Percentiles rank a stretch among this genome's conserved stretches.
These are phyloP conservation scores for Cercospora sojina DNA, from an alignment of 2,329 filamentous ascomycete genomes.

Conservation along the genomic window DNA sequence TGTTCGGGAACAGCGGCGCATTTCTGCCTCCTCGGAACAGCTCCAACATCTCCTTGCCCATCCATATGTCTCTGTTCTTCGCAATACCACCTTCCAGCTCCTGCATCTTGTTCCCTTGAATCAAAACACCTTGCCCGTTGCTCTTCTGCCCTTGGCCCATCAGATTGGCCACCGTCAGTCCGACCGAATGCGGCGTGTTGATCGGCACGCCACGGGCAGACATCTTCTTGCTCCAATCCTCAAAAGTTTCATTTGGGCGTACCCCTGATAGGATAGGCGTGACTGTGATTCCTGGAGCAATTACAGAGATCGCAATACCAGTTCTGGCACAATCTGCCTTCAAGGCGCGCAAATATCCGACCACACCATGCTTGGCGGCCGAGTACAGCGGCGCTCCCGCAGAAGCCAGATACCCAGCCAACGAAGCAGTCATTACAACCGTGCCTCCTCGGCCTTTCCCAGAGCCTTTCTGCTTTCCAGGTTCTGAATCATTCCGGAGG, in stretches of 20 bases:
- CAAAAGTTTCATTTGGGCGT: constrained; percentile 37
- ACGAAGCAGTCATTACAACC: constrained; percentile 50
- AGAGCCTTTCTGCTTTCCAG: constrained; percentile 23
- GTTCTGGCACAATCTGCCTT: constrained; percentile 51
- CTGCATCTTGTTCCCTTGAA: constrained; percentile 41
- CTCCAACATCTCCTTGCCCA: constrained; percentile 53
- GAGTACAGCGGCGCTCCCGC: constrained; percentile 51
- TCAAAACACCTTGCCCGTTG: constrained; percentile 49
- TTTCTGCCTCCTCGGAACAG: constrained; percentile 49
- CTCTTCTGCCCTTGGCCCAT: constrained; percentile 45
- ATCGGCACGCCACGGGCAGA: constrained; percentile 47
- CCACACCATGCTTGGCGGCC: constrained; percentile 52
- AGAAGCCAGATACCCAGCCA: constrained; percentile 52
- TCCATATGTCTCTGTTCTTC: constrained; percentile 48
- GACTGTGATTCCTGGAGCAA: constrained; percentile 52
- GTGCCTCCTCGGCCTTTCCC: constrained; percentile 43
- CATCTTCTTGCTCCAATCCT: constrained; percentile 48
- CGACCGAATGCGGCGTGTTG: constrained; percentile 48
- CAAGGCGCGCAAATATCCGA: constrained; percentile 52
- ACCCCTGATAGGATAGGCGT: constrained; percentile 47
- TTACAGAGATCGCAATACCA: constrained; percentile 48
- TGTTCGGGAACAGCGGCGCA: constrained; percentile 36
- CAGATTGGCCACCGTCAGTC: constrained; percentile 47
- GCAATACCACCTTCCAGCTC: constrained; percentile 51
- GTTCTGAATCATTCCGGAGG: constrained; percentile 39